Percentiles rank a stretch among this genome's conserved stretches.
These are phyloP conservation scores for Zea mays DNA, from an alignment of 176 grass and related monocot species.

Conservation along the genomic window DNA sequence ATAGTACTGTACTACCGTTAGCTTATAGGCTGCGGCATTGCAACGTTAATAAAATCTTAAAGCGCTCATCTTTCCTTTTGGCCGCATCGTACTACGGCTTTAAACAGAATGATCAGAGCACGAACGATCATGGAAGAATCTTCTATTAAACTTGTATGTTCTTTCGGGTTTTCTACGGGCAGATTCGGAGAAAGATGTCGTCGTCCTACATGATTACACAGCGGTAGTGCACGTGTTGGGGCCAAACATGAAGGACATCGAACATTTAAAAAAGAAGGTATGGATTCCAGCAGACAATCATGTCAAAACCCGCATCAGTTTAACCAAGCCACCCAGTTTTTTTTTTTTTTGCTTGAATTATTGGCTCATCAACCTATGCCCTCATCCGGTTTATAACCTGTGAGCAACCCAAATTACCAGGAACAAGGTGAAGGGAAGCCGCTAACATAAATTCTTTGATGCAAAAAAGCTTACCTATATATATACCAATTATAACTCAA, in stretches of 20 bases:
- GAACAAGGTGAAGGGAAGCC: no score
- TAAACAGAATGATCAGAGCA: not conserved
- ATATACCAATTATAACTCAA: no score
- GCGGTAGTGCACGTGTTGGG: constrained; percentile 35
- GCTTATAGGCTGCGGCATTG: constrained; percentile 3
- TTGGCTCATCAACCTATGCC: not conserved
- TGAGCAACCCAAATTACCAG: no score
- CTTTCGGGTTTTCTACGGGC: not conserved
- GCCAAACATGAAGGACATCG: not conserved
- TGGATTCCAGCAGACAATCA: not conserved
- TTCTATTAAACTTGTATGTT: not conserved
- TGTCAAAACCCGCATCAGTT: not conserved
- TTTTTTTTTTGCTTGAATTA: not conserved
- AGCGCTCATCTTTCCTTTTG: constrained; percentile 19
- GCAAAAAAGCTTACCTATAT: no score
- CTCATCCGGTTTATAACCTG: no score
- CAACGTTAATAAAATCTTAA: constrained; percentile 5
- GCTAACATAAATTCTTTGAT: no score
- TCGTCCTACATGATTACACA: constrained; percentile 32
- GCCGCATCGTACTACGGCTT: constrained; percentile 23
- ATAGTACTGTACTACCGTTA: not conserved
- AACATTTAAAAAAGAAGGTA: constrained; percentile 7
- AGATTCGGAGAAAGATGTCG: constrained; percentile 11
- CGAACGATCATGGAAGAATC: constrained; percentile 24
- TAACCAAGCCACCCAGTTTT: not conserved